A percentile compares a stretch with the other conserved stretches of the same genome.
phyloP scores from a whole-genome alignment of 768 basidiomycete genomes.

The Lactarius sp. region DNA sequence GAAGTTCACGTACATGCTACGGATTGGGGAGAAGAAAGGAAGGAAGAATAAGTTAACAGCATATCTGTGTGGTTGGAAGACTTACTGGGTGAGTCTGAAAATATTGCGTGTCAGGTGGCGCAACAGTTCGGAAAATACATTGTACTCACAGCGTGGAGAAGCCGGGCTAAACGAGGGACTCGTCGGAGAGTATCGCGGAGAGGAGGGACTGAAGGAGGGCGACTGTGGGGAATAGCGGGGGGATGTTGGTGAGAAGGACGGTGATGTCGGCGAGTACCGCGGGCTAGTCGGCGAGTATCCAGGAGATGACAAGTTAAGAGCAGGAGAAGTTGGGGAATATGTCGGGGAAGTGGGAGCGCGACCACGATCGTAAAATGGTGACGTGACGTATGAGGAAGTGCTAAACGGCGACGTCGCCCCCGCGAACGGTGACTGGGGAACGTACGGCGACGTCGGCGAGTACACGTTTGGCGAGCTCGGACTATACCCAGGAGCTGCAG shows the following conservation, averaged over 20 bases:
- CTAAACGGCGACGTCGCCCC: conserved; percentile 82
- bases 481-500: conserved; percentile 81
- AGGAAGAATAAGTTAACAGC: conserved; percentile 28
- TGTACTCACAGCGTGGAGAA: conserved; percentile 75
- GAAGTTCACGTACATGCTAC: conserved; percentile 56
- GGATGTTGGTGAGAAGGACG: conserved; percentile 84
- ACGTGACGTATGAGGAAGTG: conserved; percentile 75
- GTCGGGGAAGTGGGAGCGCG: conserved; percentile 72
- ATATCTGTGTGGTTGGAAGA: conserved; percentile 22
- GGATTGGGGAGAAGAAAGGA: conserved; percentile 9
- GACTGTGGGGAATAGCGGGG: conserved; percentile 90
- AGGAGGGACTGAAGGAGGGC: conserved; percentile 89
- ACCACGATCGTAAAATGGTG: conserved; percentile 72
- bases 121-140: conserved; percentile 21
- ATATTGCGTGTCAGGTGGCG: conserved; percentile 9
- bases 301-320: conserved; percentile 76
- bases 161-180: conserved; percentile 84
- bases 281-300: conserved; percentile 66
- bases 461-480: conserved; percentile 89
- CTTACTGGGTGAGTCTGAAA: conserved; percentile 77
- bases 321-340: conserved; percentile 86
- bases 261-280: conserved; percentile 80
- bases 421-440: conserved; percentile 76
- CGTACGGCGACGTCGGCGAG: conserved; percentile 87
- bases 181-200: conserved; percentile 83